Base-by-base conservation (phyloP, 176 grass and related monocot genomes). In the Phoenix roebelenii region DNA sequence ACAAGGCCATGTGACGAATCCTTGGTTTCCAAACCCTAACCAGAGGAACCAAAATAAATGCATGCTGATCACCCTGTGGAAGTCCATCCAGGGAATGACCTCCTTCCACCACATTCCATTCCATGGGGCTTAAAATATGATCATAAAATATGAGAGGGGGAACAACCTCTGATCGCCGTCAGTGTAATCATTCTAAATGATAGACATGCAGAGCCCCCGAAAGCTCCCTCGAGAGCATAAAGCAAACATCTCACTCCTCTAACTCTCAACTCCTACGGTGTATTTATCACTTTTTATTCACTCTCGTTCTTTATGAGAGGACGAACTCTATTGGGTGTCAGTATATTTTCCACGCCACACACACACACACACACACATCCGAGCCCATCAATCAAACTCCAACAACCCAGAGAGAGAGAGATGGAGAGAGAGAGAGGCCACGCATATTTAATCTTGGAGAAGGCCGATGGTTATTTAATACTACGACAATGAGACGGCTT, bases 11-110 rank as follows among this genome's bases (percentile, higher is more conserved):
- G 79, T 82, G 79, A 76, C 66, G 69, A 69, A 63, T 71, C 64
- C 71, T 70, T 81, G 71, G 64, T 74, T 69, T 72, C 50, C 78
- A 81, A 81, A 80, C 78, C 78, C 78, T 74, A 80, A 60, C 28
- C 50, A 66, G 18, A 19, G 35, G 15, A 50, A 2, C 16, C 67
- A 79, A 79, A 71, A 57, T 71, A 72, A 71, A 56, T 65, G 69
- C 57, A 59, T 12, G 35, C 6, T 2, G 35, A 39, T 39, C 35
- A 1, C 35, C 35, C 35, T 0, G 35, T 12, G 25, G 67, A 63
- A 75, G 50, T 62, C 63, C 67, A 76, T 52, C 57, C 48, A 58
- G 64, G 73, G 70, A 62, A 78, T 15, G 61, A 50, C 53, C 2
- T 39, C 35, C 35, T 39, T 39, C 35, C 35, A 10, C 35, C 35